Base-by-base conservation (phyloP, 768 basidiomycete genomes). In the Hysterangium stoloniferum region DNA sequence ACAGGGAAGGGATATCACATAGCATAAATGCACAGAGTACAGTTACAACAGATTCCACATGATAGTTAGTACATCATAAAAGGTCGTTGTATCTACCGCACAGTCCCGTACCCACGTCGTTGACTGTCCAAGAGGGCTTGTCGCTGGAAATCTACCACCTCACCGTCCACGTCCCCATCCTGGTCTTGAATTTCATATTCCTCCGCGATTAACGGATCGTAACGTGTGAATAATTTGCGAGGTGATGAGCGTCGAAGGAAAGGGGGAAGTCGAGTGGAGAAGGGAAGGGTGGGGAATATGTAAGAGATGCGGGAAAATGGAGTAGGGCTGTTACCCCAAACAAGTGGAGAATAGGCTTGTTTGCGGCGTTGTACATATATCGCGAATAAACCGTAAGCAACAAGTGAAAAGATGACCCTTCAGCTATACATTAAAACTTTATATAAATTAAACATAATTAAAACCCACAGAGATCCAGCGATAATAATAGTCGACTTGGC, bases 121-220 rank as follows among this genome's bases (percentile, higher is more conserved):
- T 19, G 6, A 40, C 37, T 27, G 11, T 44, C 8, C 9, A 44
- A 27, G 11, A 44, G 27, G 22, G 22, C 42, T 44, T 37, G 48
- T 20, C 35, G 13, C 29, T 49, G 48, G 13, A 49, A 38, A n/a
- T 49, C 48, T 8, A 49, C 35, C 8, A 49, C 35, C 19, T 8
- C 35, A 20, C 22, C 48, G 31, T 49, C 36, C 19, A 8, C 44
- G 24, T 25, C 25, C 8, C 31, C 44, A 9, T 49, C 48, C 22
- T 24, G 27, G 25, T 40, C 37, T 27, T 40, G 48, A 37, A 49
- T 49, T 32, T 49, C 48, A 17, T 49, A 49, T 29, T 49, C 48
- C 25, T 49, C 48, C 19, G 37, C 48, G 37, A 29, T 22, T 15
- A 37, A 27, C 7, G 48, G 34, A 24, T 49, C 24, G 24, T 49